Base-by-base conservation (phyloP, 2,329 filamentous ascomycete species). In the Ustilaginoidea virens region DNA sequence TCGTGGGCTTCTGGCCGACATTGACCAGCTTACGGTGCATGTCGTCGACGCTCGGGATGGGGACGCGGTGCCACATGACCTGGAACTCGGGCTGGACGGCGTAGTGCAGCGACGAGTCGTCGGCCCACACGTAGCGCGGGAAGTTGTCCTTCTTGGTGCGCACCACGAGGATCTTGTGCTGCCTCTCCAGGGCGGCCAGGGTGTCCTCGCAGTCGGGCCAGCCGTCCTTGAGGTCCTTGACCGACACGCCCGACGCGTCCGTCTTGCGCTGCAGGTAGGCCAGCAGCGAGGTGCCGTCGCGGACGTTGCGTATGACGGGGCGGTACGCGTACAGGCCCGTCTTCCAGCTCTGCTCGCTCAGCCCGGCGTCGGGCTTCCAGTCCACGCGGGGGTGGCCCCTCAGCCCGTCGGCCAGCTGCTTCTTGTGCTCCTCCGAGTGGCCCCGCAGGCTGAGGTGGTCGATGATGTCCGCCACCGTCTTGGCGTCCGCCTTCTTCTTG, bases 201-300 rank as follows among this genome's bases (percentile, higher is more conserved):
- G 79, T 69, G 13, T 77, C 69, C 35, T 86, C 74, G 45, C 83
- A 92, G 43, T 78, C 76, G 15, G 78, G 74, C 90, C 90, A 98
- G 37, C 90, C 90, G 49, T 98, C 90, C 55, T 93, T 92, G 36
- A 98, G 68, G 44, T 94, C 85, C 51, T 83, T 85, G 37, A 96
- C 82, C 21, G 66, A 67, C 31, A 96, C 70, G 9, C 82, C 83
- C 39, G 78, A 74, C 2, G 82, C 80, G 34, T 85, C 85, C 29
- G 71, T 73, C 54, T 86, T 85, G 30, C 67, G 65, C 55, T 93
- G 85, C 18, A 98, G 69, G 47, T 82, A 79, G 31, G 69, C 70
- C 31, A 92, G 71, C 31, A 98, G 69, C 42, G 85, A 74, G 22
- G 78, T 74, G 34, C 75, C 73, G 44, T 73, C 76, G 42, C 73